A percentile compares a stretch with the other conserved stretches of the same genome.
Evolutionary conservation across 2,329 filamentous ascomycete genomes (phyloP).

Genomic region (Clarireedia homoeocarpa): DNA sequence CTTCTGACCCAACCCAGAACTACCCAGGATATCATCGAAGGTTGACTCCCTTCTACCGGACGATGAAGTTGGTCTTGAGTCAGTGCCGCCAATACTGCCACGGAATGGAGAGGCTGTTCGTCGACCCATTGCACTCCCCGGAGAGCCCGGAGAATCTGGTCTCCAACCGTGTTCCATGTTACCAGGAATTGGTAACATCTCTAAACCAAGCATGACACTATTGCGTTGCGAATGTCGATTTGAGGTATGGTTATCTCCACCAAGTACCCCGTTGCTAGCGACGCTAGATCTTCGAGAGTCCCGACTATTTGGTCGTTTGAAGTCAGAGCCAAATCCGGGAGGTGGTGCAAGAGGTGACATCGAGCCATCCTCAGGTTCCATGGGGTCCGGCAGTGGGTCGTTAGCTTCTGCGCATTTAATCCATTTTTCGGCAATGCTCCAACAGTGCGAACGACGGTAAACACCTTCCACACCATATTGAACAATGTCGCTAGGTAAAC

Average conservation of each 20-base stretch:
- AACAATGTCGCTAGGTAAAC: conserved; percentile 54
- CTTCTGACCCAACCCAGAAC: conserved; percentile 31
- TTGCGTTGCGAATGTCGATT: conserved; percentile 17
- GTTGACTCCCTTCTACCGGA: conserved; percentile 25
- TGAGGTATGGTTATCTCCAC: neutral
- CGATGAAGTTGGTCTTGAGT: neutral
- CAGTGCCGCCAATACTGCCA: neutral
- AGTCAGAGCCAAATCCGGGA: conserved; percentile 20
- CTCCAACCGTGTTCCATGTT: neutral
- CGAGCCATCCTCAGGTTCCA: neutral
- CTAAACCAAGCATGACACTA: conserved; percentile 26
- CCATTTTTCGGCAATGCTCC: conserved; percentile 57
- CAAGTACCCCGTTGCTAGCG: conserved; percentile 1
- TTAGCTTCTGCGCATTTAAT: conserved; percentile 9
- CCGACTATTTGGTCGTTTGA: conserved; percentile 15
- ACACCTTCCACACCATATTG: conserved; percentile 56
- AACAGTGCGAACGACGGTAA: conserved; percentile 63
- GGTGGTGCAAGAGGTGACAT: conserved; percentile 23
- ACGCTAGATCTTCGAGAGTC: conserved; percentile 7
- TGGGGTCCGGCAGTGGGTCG: neutral
- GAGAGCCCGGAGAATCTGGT: neutral
- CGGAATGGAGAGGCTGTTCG: neutral
- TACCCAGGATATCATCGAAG: conserved; percentile 42
- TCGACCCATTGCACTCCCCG: neutral
- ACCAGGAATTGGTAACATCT: conserved; percentile 23